phyloP scores from a whole-genome alignment of 352 stramenopile species.

The Phytophthora nicotianae region DNA sequence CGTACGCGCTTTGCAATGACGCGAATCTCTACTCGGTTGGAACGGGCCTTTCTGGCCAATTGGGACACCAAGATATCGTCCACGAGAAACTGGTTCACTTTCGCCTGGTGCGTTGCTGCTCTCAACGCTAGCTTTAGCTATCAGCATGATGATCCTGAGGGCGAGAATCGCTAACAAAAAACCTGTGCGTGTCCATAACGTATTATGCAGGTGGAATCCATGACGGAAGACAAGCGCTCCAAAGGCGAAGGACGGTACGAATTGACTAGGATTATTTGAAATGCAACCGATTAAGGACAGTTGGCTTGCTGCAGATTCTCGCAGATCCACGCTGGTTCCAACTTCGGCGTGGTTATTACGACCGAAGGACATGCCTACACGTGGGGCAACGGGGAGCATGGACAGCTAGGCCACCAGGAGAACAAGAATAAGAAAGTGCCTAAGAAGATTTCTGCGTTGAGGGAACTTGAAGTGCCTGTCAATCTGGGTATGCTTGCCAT shows the following conservation, averaged over 20 bases:
- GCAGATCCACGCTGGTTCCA: conserved; percentile 55
- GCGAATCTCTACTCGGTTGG: conserved; percentile 78
- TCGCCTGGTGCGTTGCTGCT: conserved; percentile 53
- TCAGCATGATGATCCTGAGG: background rate
- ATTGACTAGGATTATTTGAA: background rate
- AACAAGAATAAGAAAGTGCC: conserved; percentile 88
- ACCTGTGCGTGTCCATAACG: conserved; percentile 11
- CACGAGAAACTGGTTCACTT: conserved; percentile 84
- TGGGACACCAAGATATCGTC: conserved; percentile 78
- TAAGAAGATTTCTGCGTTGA: conserved; percentile 86
- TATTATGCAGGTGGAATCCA: conserved; percentile 53
- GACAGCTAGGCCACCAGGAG: conserved; percentile 82
- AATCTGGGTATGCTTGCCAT: conserved; percentile 47
- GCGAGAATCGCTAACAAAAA: conserved; percentile 7
- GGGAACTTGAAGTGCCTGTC: conserved; percentile 77
- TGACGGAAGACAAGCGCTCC: conserved; percentile 78
- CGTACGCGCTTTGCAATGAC: conserved; percentile 69
- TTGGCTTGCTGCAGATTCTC: conserved; percentile 48
- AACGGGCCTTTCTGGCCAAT: conserved; percentile 59
- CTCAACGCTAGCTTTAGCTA: background rate
- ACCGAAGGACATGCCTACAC: conserved; percentile 76
- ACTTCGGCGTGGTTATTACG: conserved; percentile 67
- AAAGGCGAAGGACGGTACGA: conserved; percentile 72
- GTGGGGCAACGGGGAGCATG: conserved; percentile 78
- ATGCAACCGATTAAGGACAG: background rate